Conservation (phyloP, 768 basidiomycete genomes). For the Lentinula sp. region DNA sequence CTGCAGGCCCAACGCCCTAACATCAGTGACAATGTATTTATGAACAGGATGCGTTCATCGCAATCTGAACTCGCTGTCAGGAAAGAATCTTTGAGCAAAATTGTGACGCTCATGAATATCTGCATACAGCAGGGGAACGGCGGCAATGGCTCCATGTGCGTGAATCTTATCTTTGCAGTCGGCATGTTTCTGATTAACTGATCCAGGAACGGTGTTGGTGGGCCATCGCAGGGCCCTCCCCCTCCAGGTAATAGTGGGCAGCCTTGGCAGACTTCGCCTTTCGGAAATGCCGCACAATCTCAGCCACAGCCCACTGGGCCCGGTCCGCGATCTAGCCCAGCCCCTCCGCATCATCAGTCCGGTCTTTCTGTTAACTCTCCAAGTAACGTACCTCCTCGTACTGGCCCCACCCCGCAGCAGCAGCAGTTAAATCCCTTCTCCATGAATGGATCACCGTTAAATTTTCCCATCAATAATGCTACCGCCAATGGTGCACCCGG, state of each 20-base stretch:
- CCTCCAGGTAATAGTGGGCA: background rate
- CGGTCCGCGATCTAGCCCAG: slow-evolving; percentile 16
- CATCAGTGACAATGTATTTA: slow-evolving; percentile 14
- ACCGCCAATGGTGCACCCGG: slow-evolving; percentile 26
- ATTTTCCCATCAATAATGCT: slow-evolving; percentile 1
- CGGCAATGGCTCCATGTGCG: slow-evolving; percentile 27
- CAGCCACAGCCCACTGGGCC: background rate
- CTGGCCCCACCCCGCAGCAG: slow-evolving; percentile 27
- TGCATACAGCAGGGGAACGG: slow-evolving; percentile 11
- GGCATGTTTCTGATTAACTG: background rate
- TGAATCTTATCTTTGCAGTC: background rate
- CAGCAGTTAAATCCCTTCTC: slow-evolving; percentile 19
- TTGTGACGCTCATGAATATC: slow-evolving; percentile 23
- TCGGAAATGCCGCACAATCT: slow-evolving; percentile 1
- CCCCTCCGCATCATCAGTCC: slow-evolving; percentile 25
- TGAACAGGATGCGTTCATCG: slow-evolving; percentile 15
- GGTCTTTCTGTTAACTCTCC: slow-evolving; percentile 14
- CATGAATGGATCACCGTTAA: background rate
- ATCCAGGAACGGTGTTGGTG: background rate
- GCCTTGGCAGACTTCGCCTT: background rate
- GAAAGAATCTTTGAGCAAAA: slow-evolving; percentile 33
- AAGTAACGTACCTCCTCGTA: slow-evolving; percentile 26
- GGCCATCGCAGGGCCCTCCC: background rate
- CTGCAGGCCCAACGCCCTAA: slow-evolving; percentile 15
- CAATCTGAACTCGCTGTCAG: slow-evolving; percentile 22